Conservation (phyloP, 164 flowering plant species). For the Warburgia ugandensis region DNA sequence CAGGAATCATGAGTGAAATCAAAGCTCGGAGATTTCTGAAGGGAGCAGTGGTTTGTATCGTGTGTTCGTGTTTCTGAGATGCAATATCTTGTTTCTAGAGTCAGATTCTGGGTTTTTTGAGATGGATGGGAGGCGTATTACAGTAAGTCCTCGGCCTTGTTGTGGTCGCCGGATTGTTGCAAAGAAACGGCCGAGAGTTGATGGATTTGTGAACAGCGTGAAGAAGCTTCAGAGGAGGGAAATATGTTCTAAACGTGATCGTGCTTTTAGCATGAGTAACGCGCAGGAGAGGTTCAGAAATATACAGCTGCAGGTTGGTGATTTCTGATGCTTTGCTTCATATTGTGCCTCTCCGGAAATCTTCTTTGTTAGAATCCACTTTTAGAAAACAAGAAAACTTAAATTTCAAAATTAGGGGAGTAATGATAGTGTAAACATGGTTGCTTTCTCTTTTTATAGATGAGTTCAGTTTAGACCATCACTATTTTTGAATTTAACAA, state of each 20-base stretch:
- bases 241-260: constrained; percentile 68
- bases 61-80: neutral
- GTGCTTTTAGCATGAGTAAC: constrained; percentile 72
- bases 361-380: too few relatives aligned
- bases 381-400: too few relatives aligned
- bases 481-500: too few relatives aligned
- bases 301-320: constrained; percentile 55
- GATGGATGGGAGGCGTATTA: constrained; percentile 70
- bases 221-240: constrained; percentile 90
- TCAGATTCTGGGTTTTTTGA: neutral
- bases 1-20: too few relatives aligned
- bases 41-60: neutral
- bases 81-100: neutral
- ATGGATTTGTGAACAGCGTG: constrained; percentile 85
- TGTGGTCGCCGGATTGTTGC: constrained; percentile 63
- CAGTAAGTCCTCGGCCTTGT: constrained; percentile 81
- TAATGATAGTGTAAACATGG: too few relatives aligned
- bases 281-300: constrained; percentile 86
- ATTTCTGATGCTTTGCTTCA: too few relatives aligned
- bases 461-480: too few relatives aligned
- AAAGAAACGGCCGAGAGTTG: constrained; percentile 55
- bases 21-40: too few relatives aligned
- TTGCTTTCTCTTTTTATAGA: too few relatives aligned
- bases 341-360: neutral
- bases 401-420: too few relatives aligned